A percentile compares a stretch with the other conserved stretches of the same genome.
Conservation (phyloP, 805 yeast genomes). For the Pichia sporocuriosa region DNA sequence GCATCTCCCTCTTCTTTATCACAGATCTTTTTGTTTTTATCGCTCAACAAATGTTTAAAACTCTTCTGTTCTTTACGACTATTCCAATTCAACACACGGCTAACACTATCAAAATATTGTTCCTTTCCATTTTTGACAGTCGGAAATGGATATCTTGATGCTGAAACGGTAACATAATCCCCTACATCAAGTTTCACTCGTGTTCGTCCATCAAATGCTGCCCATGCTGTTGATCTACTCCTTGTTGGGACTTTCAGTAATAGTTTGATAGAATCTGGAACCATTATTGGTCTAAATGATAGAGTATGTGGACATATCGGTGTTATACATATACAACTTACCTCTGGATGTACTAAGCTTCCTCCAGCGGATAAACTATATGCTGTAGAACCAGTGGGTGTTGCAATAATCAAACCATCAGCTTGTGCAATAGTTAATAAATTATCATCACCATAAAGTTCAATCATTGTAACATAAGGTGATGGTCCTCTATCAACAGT, state of each 20-base stretch:
- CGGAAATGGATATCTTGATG: constrained; percentile 90
- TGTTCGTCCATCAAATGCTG: constrained; percentile 89
- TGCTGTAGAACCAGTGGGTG: constrained; percentile 96
- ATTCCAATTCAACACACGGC: constrained; percentile 90
- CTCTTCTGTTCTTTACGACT: constrained; percentile 84
- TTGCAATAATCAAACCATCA: constrained; percentile 86
- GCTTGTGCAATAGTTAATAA: constrained; percentile 87
- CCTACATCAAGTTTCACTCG: constrained; percentile 78
- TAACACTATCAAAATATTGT: constrained; percentile 77
- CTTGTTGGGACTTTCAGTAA: constrained; percentile 72
- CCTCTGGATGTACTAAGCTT: constrained; percentile 88
- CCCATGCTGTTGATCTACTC: constrained; percentile 92
- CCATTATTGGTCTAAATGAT: constrained; percentile 82
- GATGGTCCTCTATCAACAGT: constrained; percentile 93
- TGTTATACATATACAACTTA: constrained; percentile 85
- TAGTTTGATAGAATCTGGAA: constrained; percentile 89
- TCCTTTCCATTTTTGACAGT: constrained; percentile 71
- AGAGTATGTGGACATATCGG: constrained; percentile 96
- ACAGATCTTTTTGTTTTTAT: constrained; percentile 39
- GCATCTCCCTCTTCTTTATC: constrained; percentile 11
- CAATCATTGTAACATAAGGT: constrained; percentile 85
- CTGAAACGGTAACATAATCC: constrained; percentile 77
- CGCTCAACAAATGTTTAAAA: constrained; percentile 54
- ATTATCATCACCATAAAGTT: constrained; percentile 81
- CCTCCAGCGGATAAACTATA: constrained; percentile 95